A percentile compares a stretch with the other conserved stretches of the same genome.
Evolutionary conservation across 805 yeast species (phyloP).

Genomic region (Hanseniaspora taiwanica): DNA sequence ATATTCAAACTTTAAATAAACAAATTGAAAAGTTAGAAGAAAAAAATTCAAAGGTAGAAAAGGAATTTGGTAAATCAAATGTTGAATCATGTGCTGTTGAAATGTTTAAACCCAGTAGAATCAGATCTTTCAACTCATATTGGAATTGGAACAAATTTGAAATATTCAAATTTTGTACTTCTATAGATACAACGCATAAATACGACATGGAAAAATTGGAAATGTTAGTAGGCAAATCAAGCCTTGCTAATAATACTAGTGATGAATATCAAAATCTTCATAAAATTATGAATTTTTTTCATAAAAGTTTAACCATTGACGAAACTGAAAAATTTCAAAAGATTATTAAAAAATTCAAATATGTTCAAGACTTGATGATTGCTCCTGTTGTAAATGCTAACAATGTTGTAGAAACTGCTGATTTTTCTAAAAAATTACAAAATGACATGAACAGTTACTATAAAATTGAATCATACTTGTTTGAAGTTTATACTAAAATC

Average conservation of each 20-base stretch:
- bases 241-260: background rate
- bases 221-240: background rate
- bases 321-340: slow-evolving; percentile 4
- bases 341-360: slow-evolving; percentile 1
- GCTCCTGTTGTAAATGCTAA: background rate
- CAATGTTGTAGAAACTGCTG: background rate
- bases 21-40: slow-evolving; percentile 49
- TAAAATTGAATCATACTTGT: slow-evolving; percentile 10
- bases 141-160: slow-evolving; percentile 96
- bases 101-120: slow-evolving; percentile 60
- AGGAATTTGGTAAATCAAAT: slow-evolving; percentile 65
- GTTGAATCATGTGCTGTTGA: slow-evolving; percentile 69
- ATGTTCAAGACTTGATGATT: slow-evolving; percentile 1
- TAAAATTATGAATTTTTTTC: slow-evolving; percentile 54
- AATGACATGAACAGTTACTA: slow-evolving; percentile 11
- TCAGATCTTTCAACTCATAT: slow-evolving; percentile 78
- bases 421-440: slow-evolving; percentile 7
- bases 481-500: slow-evolving; percentile 10
- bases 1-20: slow-evolving; percentile 2
- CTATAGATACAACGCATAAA: background rate
- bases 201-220: background rate
- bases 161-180: slow-evolving; percentile 30
- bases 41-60: slow-evolving; percentile 32
- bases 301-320: slow-evolving; percentile 37
- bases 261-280: background rate